Conservation (phyloP, 371 early-diverging fungal genomes). For the Saksenaea vasiformis region DNA sequence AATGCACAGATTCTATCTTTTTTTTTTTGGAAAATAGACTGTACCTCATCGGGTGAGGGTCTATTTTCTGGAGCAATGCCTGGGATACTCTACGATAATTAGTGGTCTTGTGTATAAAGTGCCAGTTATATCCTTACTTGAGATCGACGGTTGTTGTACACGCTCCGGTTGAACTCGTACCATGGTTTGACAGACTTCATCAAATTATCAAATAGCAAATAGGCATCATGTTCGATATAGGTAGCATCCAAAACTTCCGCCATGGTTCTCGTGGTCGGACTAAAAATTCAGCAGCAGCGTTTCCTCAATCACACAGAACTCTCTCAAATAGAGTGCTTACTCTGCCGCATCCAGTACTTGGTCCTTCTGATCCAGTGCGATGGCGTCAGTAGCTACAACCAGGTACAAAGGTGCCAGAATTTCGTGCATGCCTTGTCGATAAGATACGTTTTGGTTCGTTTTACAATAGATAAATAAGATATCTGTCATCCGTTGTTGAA, state of each 20-base stretch:
- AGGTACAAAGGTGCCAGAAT: slow-evolving; percentile 82
- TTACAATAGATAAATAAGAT: slow-evolving; percentile 92
- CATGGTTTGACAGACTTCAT: slow-evolving; percentile 82
- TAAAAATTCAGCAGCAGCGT: slow-evolving; percentile 7
- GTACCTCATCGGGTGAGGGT: not conserved
- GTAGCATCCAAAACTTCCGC: slow-evolving; percentile 36
- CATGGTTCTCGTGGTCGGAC: slow-evolving; percentile 34
- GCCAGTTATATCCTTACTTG: not conserved
- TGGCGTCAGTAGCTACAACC: slow-evolving; percentile 69
- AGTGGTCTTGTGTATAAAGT: not conserved
- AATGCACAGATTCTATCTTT: not conserved
- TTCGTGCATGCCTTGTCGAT: slow-evolving; percentile 98
- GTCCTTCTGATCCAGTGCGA: slow-evolving; percentile 13
- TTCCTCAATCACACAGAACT: not conserved
- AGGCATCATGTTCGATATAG: slow-evolving; percentile 87
- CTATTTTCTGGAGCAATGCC: not conserved
- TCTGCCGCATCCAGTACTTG: too few species aligned
- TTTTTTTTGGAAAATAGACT: not conserved
- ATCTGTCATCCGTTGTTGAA: slow-evolving; percentile 76
- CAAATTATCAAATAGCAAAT: slow-evolving; percentile 76
- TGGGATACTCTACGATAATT: not conserved
- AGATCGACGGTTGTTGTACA: slow-evolving; percentile 10
- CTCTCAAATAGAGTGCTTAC: slow-evolving; percentile 16
- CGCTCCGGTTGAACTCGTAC: slow-evolving; percentile 79
- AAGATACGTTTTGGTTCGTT: slow-evolving; percentile 81